Percentiles rank a stretch among this genome's conserved stretches.
These are phyloP conservation scores for Colletotrichum melonis DNA, from an alignment of 2,329 filamentous ascomycete genomes.

Conservation along the genomic window DNA sequence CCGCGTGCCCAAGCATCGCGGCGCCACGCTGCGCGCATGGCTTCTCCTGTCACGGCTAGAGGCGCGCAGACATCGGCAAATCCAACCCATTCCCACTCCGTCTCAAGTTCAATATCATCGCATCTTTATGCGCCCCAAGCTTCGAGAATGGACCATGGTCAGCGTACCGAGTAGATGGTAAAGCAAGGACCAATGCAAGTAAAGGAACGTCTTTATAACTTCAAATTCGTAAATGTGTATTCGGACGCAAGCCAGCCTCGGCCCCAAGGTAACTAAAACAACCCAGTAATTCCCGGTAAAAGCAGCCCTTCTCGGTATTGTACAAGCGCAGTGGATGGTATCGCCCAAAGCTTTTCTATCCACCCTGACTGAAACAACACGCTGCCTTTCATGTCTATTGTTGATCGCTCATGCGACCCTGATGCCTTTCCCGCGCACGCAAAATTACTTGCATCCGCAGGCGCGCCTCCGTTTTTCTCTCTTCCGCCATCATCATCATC, in stretches of 20 bases:
- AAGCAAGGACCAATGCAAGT: background rate
- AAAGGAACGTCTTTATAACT: slow-evolving; percentile 1
- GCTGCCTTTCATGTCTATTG: slow-evolving; percentile 34
- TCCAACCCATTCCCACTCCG: background rate
- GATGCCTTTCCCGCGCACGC: slow-evolving; percentile 28
- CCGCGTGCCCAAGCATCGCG: slow-evolving; percentile 5
- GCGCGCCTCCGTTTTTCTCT: slow-evolving; percentile 3
- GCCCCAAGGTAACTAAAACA: slow-evolving; percentile 34
- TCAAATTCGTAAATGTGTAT: slow-evolving; percentile 34
- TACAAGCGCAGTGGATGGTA: slow-evolving; percentile 39
- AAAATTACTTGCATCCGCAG: slow-evolving; percentile 8
- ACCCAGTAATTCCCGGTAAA: slow-evolving; percentile 37
- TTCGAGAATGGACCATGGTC: background rate
- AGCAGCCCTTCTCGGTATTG: slow-evolving; percentile 35
- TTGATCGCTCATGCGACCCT: slow-evolving; percentile 32
- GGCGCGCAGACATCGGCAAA: slow-evolving; percentile 14
- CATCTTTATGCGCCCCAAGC: background rate
- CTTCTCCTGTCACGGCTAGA: background rate
- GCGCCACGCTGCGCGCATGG: background rate
- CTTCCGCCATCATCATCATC: background rate
- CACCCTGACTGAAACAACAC: slow-evolving; percentile 38
- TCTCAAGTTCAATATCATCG: background rate
- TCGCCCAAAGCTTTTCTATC: slow-evolving; percentile 36
- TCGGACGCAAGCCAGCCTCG: slow-evolving; percentile 29
- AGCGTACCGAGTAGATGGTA: background rate